Evolutionary conservation across 768 basidiomycete species (phyloP).

Genomic region (Hygrophoropsis aurantiaca): DNA sequence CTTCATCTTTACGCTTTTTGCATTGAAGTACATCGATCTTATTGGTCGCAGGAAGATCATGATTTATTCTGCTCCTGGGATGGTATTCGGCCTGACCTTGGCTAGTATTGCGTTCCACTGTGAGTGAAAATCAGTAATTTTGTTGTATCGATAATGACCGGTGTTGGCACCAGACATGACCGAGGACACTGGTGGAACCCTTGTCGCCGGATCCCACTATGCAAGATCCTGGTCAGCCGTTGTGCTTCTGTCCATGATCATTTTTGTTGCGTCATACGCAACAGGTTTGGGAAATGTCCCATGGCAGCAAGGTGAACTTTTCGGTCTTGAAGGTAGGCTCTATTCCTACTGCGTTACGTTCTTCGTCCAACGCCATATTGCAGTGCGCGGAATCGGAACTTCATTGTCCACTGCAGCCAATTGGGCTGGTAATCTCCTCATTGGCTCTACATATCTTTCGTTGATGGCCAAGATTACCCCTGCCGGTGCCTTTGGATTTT

Average conservation of each 20-base stretch:
- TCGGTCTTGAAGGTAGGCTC: conserved; percentile 63
- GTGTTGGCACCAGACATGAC: conserved; percentile 49
- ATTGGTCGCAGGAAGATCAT: conserved; percentile 71
- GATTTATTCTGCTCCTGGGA: conserved; percentile 69
- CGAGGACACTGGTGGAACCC: conserved; percentile 53
- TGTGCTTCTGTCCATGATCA: conserved; percentile 78
- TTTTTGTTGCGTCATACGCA: conserved; percentile 82
- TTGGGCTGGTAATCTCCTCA: conserved; percentile 76
- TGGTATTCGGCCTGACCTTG: conserved; percentile 64
- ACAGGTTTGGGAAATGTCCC: conserved; percentile 79
- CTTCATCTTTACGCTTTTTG: conserved; percentile 75
- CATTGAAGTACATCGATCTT: conserved; percentile 68
- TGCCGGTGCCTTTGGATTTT: conserved; percentile 74
- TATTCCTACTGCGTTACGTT: not conserved
- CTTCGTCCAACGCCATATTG: not conserved
- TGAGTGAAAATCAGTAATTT: conserved; percentile 38
- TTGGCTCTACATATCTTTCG: conserved; percentile 77
- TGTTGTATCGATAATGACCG: too few species aligned
- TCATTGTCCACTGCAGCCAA: conserved; percentile 75
- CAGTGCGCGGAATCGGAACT: conserved; percentile 77
- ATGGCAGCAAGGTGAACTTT: conserved; percentile 87
- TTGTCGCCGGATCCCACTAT: conserved; percentile 60
- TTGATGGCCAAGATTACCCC: conserved; percentile 76
- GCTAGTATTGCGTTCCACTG: conserved; percentile 68
- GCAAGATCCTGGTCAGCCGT: conserved; percentile 61